Conservation (phyloP, 805 yeast genomes). For the Monosporozyma siamensis region DNA sequence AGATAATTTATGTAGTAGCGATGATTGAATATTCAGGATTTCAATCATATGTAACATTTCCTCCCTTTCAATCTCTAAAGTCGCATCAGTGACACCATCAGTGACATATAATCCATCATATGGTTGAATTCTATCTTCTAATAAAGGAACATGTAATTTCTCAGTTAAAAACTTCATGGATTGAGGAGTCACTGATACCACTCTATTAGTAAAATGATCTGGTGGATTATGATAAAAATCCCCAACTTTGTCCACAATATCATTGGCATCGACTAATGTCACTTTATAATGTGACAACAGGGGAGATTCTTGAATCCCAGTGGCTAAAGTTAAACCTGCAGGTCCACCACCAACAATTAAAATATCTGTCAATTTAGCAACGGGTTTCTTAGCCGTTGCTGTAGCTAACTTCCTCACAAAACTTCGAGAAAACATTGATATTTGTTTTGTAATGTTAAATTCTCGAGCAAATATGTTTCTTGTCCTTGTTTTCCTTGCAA, state of each 20-base stretch:
- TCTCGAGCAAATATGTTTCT: neutral
- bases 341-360: slow-evolving; percentile 96
- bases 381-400: slow-evolving; percentile 1
- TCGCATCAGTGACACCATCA: slow-evolving; percentile 68
- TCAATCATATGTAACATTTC: slow-evolving; percentile 77
- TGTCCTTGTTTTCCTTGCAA: too few species aligned
- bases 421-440: neutral
- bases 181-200: slow-evolving; percentile 77
- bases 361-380: slow-evolving; percentile 45
- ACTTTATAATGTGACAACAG: slow-evolving; percentile 50
- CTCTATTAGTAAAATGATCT: slow-evolving; percentile 60
- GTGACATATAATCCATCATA: slow-evolving; percentile 79
- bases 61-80: slow-evolving; percentile 60
- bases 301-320: slow-evolving; percentile 68
- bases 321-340: slow-evolving; percentile 81
- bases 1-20: slow-evolving; percentile 46
- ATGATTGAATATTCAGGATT: slow-evolving; percentile 72
- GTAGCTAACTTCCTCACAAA: slow-evolving; percentile 13
- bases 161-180: slow-evolving; percentile 54
- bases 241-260: slow-evolving; percentile 43
- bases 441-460: neutral
- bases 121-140: slow-evolving; percentile 64
- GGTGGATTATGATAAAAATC: slow-evolving; percentile 30
- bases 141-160: slow-evolving; percentile 69
- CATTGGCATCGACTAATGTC: slow-evolving; percentile 65